Conservation (phyloP, 345 rosid species). For the Geranium brycei region DNA sequence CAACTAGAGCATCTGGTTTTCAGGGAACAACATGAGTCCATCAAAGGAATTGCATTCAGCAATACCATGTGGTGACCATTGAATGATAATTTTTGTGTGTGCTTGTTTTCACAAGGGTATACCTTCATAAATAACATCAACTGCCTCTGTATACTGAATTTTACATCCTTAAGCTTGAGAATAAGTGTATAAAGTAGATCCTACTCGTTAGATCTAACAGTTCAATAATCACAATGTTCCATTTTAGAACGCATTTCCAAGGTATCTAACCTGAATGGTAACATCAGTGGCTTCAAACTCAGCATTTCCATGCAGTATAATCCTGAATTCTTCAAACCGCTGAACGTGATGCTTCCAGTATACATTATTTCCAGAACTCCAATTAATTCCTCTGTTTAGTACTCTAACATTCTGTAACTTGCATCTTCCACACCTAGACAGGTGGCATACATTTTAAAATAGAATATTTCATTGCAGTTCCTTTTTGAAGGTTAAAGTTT, state of each 20-base stretch:
- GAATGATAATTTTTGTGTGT: not conserved
- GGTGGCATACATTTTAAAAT: not conserved
- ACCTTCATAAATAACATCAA: no score
- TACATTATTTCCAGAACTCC: conserved; percentile 54
- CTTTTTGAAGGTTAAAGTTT: no score
- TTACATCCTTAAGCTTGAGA: not conserved
- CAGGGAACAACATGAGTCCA: not conserved
- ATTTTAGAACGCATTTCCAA: not conserved
- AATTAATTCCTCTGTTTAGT: conserved; percentile 64
- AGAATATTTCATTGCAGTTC: not conserved
- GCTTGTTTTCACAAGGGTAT: not conserved
- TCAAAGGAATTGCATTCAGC: not conserved
- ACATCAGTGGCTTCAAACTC: conserved; percentile 80
- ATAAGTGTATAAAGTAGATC: not conserved
- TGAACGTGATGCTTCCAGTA: conserved; percentile 80
- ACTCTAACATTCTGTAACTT: conserved; percentile 60
- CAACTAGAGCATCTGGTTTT: not conserved
- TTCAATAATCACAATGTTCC: not conserved
- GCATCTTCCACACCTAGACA: conserved; percentile 74
- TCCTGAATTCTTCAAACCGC: conserved; percentile 49
- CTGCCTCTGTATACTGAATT: not conserved
- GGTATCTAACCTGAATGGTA: conserved; percentile 43
- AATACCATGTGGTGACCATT: not conserved
- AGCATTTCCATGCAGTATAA: conserved; percentile 76
- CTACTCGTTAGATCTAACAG: not conserved